phyloP scores from a whole-genome alignment of 805 yeast species.

The Limtongia smithiae region DNA sequence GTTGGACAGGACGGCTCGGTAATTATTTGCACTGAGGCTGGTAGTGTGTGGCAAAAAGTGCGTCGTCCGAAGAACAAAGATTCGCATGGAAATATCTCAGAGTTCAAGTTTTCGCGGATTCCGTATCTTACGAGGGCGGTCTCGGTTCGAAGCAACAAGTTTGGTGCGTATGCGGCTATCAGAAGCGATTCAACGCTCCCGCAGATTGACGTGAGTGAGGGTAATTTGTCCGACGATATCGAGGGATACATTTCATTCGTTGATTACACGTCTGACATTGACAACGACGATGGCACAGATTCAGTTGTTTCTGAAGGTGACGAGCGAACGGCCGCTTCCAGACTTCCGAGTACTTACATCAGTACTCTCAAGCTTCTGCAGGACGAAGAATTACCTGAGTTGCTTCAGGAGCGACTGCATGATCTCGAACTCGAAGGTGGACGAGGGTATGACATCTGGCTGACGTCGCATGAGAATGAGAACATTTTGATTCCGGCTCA shows the following conservation, averaged over 20 bases:
- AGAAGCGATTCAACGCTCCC: slow-evolving; percentile 59
- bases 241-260: slow-evolving; percentile 39
- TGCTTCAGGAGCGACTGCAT: slow-evolving; percentile 10
- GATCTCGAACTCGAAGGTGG: slow-evolving; percentile 16
- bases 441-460: slow-evolving; percentile 16
- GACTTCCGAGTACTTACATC: slow-evolving; percentile 9
- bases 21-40: slow-evolving; percentile 63
- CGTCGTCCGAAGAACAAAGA: slow-evolving; percentile 16
- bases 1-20: slow-evolving; percentile 65
- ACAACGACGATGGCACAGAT: slow-evolving; percentile 11
- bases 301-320: slow-evolving; percentile 6
- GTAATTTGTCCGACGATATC: slow-evolving; percentile 52
- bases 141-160: slow-evolving; percentile 62
- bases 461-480: slow-evolving; percentile 23
- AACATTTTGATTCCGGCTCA: slow-evolving; percentile 24
- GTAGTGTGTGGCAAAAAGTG: slow-evolving; percentile 51
- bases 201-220: slow-evolving; percentile 51
- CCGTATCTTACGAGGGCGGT: slow-evolving; percentile 55
- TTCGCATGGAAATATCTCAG: slow-evolving; percentile 24
- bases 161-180: slow-evolving; percentile 63
- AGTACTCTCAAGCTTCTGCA: slow-evolving; percentile 14
- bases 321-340: background rate
- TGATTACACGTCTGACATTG: slow-evolving; percentile 11
- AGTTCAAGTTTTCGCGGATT: slow-evolving; percentile 51
- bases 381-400: slow-evolving; percentile 17